A percentile compares a stretch with the other conserved stretches of the same genome.
Conservation (phyloP, 495 filamentous ascomycete genomes). For the Penicillium herquei region DNA sequence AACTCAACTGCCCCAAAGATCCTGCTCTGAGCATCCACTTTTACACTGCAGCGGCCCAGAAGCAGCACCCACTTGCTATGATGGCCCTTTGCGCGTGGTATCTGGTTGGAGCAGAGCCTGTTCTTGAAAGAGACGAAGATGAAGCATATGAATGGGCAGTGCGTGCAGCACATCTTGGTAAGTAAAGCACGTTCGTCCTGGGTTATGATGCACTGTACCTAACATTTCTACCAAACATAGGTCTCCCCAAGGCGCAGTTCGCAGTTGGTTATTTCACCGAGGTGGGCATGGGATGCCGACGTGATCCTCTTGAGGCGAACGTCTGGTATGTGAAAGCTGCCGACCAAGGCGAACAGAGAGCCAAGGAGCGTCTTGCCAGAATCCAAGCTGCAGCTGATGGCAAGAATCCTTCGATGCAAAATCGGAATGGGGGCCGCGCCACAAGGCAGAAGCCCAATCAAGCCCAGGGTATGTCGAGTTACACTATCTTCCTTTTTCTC, state of each 20-base stretch:
- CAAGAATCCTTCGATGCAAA: slow-evolving; percentile 43
- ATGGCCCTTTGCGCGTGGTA: slow-evolving; percentile 99
- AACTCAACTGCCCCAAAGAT: slow-evolving; percentile 81
- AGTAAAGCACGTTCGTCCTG: slow-evolving; percentile 19
- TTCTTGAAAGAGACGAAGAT: slow-evolving; percentile 90
- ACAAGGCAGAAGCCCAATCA: slow-evolving; percentile 19
- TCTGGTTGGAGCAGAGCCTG: slow-evolving; percentile 89
- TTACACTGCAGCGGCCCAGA: slow-evolving; percentile 88
- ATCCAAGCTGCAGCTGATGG: slow-evolving; percentile 86
- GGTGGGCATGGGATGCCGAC: slow-evolving; percentile 93
- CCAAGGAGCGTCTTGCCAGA: slow-evolving; percentile 78
- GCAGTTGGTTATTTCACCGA: slow-evolving; percentile 97
- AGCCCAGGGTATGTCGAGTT: slow-evolving; percentile 12
- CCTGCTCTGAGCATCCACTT: slow-evolving; percentile 95
- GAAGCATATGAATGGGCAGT: slow-evolving; percentile 97
- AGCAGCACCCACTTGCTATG: slow-evolving; percentile 85
- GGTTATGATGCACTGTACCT: no score
- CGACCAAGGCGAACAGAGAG: slow-evolving; percentile 86
- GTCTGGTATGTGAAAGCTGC: slow-evolving; percentile 98
- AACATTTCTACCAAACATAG: slow-evolving; percentile 37
- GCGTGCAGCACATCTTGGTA: slow-evolving; percentile 81
- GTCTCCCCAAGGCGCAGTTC: slow-evolving; percentile 89
- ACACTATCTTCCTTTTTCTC: not conserved
- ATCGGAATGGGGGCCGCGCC: slow-evolving; percentile 11
- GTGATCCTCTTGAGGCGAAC: slow-evolving; percentile 91